Base-by-base conservation (phyloP, 257 asterid genomes). In the Lavandula angustifolia region DNA sequence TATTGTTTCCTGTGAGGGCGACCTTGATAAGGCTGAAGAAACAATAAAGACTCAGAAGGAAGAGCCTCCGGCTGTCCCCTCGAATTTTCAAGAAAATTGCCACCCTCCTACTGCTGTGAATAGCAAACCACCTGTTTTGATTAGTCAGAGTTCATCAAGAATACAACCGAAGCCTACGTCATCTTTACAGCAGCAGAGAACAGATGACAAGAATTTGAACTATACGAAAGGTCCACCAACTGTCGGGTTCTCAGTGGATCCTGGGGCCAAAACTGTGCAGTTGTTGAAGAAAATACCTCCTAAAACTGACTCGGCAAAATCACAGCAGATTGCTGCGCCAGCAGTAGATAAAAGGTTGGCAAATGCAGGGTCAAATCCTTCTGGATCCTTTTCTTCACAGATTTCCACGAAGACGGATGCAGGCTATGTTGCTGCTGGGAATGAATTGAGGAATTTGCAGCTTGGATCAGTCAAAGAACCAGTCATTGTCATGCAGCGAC, bases 1-100 rank as follows among this genome's bases (percentile, higher is more conserved):
- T 51, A 61, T 92, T 60, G 97, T 92, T 42, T 66, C 91, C 49
- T 82, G 84, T n/a, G 96, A 92, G 75, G 98, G 98, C 9, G 94
- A 92, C 62, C 88, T 92, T 35, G 91, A 81, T 6, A 84, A 75
- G 79, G 95, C 98, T 34, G 96, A 89, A 75, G 97, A 89, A 50
- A 71, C 76, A 33, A 50, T 92, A 67, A 81, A 84, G 76, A 57
- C 79, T 9, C 96, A 83, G 72, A 92, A 85, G 78, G 87, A 79
- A 76, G 95, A 89, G 54, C 76, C 84, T 40, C 76, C 81, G 42
- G 53, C 83, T 72, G 69, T 43, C 52, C 68, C 77, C 46, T 58
- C 81, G 40, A 86, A 80, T 75, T 82, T 87, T n/a, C 90, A 84
- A 64, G 90, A 81, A 74, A 82, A 68, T 8, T 82, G 83, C 8